Conservation (phyloP, 768 basidiomycete genomes). For the Gelatoporia subvermispora region DNA sequence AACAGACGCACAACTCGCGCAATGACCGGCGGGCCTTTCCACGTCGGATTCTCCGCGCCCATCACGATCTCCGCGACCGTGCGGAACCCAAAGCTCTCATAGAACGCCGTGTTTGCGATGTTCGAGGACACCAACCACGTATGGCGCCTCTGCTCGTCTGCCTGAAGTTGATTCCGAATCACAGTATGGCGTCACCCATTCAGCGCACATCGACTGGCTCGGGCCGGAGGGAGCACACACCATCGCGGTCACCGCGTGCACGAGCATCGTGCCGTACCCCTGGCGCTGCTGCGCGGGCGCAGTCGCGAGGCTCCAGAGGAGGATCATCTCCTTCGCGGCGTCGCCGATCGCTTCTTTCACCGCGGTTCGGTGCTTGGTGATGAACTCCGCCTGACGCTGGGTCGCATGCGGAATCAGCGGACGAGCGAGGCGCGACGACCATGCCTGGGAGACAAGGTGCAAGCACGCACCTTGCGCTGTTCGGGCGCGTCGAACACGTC, state of each 20-base stretch:
- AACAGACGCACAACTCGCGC: slow-evolving; percentile 10
- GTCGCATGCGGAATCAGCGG: too few relatives aligned
- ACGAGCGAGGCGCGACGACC: too few relatives aligned
- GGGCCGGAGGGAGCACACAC: background rate
- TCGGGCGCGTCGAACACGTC: too few relatives aligned
- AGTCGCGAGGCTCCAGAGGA: background rate
- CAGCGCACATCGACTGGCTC: too few relatives aligned
- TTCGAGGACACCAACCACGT: slow-evolving; percentile 9
- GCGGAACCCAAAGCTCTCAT: slow-evolving; percentile 10
- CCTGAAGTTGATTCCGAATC: background rate
- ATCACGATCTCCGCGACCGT: slow-evolving; percentile 5
- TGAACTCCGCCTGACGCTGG: background rate
- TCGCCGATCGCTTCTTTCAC: background rate
- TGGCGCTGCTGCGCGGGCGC: slow-evolving; percentile 1
- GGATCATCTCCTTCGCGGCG: background rate
- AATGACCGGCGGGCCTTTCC: slow-evolving; percentile 6
- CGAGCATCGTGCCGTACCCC: slow-evolving; percentile 1
- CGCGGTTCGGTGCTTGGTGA: background rate
- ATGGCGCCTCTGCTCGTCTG: slow-evolving; percentile 9
- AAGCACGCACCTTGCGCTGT: too few relatives aligned
- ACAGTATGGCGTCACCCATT: too few relatives aligned
- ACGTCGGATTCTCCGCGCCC: slow-evolving; percentile 12
- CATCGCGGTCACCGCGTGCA: background rate
- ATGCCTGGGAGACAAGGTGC: too few relatives aligned
- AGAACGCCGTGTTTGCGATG: slow-evolving; percentile 12